Percentiles rank a stretch among this genome's conserved stretches.
Evolutionary conservation across 192 early-diverging fungal genomes (phyloP).

Genomic region (Kickxella alabastrina): DNA sequence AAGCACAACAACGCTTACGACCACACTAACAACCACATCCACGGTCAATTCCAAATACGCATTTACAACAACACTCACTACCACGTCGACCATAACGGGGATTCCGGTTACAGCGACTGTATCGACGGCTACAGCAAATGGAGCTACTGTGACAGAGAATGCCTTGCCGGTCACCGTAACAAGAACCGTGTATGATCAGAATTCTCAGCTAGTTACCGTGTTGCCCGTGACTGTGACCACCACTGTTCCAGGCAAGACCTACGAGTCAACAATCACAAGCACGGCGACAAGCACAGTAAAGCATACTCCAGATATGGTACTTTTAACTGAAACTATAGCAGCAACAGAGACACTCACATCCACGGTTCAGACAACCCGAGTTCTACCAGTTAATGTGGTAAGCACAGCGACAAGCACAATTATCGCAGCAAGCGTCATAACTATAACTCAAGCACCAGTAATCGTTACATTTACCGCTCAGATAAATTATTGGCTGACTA

Average conservation of each 20-base stretch:
- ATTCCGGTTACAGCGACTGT: no score
- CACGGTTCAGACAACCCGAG: not conserved
- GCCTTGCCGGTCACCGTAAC: not conserved
- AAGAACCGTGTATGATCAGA: not conserved
- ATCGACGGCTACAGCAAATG: no score
- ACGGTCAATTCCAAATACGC: no score
- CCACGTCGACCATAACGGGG: no score
- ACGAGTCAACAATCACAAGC: not conserved
- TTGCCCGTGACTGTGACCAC: not conserved
- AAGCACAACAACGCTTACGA: no score
- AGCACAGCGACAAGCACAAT: not conserved
- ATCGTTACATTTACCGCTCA: not conserved
- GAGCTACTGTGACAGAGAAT: slow-evolving; percentile 3
- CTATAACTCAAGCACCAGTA: slow-evolving; percentile 5
- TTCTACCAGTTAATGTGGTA: no score
- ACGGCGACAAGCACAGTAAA: not conserved
- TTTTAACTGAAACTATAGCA: not conserved
- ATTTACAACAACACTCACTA: no score
- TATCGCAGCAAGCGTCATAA: slow-evolving; percentile 1
- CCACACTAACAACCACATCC: no score
- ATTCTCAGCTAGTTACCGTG: not conserved
- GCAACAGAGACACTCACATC: slow-evolving; percentile 3
- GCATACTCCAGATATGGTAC: not conserved
- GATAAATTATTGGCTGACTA: no score
- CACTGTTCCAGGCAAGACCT: not conserved